Conservation (phyloP, 768 basidiomycete species). For the Myochromella boudieri region DNA sequence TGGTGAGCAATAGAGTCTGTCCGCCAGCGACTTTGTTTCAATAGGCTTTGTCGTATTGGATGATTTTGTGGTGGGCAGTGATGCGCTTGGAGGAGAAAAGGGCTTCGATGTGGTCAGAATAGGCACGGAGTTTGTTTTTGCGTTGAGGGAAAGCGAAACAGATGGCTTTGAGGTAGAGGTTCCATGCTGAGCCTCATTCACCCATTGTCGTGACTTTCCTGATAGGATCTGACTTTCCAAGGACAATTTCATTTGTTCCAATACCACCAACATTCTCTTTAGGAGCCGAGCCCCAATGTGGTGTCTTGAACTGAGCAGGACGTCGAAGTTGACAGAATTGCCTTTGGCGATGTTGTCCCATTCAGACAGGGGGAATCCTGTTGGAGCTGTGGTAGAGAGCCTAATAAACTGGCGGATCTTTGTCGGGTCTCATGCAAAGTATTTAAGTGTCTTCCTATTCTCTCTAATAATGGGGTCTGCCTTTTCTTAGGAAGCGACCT, state of each 20-base stretch:
- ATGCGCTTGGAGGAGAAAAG: constrained; percentile 17
- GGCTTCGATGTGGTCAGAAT: constrained; percentile 20
- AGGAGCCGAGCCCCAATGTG: constrained; percentile 6
- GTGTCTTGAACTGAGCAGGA: constrained; percentile 2
- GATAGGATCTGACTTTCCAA: neutral
- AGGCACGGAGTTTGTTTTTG: constrained; percentile 19
- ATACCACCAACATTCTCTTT: constrained; percentile 3
- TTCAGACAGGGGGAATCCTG: constrained; percentile 8
- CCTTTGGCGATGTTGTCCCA: constrained; percentile 15
- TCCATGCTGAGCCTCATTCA: constrained; percentile 18
- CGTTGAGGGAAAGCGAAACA: constrained; percentile 25
- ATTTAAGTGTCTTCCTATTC: neutral
- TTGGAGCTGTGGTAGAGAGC: neutral
- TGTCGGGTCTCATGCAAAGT: neutral
- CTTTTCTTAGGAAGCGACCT: too few relatives aligned
- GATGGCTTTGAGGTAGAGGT: constrained; percentile 11
- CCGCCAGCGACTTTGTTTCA: constrained; percentile 14
- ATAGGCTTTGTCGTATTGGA: constrained; percentile 27
- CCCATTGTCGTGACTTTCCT: neutral
- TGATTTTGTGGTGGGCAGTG: constrained; percentile 15
- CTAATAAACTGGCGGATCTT: neutral
- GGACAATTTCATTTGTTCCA: constrained; percentile 3
- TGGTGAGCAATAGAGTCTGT: constrained; percentile 18
- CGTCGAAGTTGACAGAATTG: constrained; percentile 1
- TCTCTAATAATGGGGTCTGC: neutral